A percentile compares a stretch with the other conserved stretches of the same genome.
These are phyloP conservation scores for Juglanconis sp. DNA, from an alignment of 2,329 filamentous ascomycete species.

Conservation along the genomic window DNA sequence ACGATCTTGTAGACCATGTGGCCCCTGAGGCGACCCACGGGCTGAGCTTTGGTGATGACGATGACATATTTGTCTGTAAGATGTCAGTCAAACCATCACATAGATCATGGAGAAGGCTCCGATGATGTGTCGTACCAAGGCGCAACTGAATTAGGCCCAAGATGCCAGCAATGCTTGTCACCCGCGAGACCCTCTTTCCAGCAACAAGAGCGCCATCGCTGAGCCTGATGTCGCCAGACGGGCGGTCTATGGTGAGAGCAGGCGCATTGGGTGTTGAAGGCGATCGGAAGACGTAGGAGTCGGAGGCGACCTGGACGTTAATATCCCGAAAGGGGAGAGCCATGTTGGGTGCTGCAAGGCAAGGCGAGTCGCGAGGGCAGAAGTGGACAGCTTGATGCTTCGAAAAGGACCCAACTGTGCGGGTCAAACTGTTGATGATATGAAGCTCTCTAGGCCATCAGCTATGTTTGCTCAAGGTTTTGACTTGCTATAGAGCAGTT, in stretches of 20 bases:
- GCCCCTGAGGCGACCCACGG: slow-evolving; percentile 86
- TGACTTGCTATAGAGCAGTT: background rate
- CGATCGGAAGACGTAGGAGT: slow-evolving; percentile 94
- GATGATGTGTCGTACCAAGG: slow-evolving; percentile 60
- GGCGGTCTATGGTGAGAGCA: slow-evolving; percentile 83
- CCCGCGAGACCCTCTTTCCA: slow-evolving; percentile 66
- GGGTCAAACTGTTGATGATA: background rate
- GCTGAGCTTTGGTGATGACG: slow-evolving; percentile 89
- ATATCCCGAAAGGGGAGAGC: slow-evolving; percentile 84
- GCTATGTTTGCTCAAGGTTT: background rate
- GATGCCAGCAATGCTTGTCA: slow-evolving; percentile 93
- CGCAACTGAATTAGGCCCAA: slow-evolving; percentile 90
- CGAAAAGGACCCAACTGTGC: background rate
- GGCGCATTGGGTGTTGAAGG: slow-evolving; percentile 88
- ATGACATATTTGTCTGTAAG: slow-evolving; percentile 88
- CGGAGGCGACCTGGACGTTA: slow-evolving; percentile 88
- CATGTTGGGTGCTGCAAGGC: slow-evolving; percentile 25
- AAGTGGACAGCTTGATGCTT: background rate
- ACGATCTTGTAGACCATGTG: slow-evolving; percentile 95
- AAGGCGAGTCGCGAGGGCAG: slow-evolving; percentile 6
- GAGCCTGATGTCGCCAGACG: slow-evolving; percentile 84
- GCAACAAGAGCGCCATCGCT: slow-evolving; percentile 74
- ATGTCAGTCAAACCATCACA: background rate
- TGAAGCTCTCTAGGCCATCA: background rate
- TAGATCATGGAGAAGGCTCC: background rate